phyloP scores from a whole-genome alignment of 352 stramenopile species.

The Phytopythium sindhum region DNA sequence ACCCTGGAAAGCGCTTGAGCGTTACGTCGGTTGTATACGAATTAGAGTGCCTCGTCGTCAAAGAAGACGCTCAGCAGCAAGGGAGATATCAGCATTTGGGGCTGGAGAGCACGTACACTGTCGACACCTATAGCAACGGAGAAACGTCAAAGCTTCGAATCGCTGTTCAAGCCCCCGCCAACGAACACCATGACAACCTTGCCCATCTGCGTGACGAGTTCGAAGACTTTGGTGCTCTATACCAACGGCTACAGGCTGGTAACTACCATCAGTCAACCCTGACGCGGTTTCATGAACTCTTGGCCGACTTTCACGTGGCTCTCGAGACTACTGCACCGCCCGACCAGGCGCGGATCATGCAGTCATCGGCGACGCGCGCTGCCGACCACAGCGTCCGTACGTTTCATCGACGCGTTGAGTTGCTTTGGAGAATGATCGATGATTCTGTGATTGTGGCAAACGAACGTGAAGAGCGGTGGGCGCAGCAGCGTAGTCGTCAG shows the following conservation, averaged over 20 bases:
- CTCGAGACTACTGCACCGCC: background rate
- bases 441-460: background rate
- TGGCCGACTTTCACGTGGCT: background rate
- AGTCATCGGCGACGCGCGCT: background rate
- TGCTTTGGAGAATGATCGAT: background rate
- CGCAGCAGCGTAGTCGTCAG: background rate
- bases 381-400: background rate
- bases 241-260: background rate
- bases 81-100: no score
- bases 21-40: conserved; percentile 14
- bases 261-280: background rate
- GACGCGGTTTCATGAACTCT: background rate
- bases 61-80: background rate
- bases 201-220: background rate
- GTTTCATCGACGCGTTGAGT: background rate
- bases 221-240: background rate
- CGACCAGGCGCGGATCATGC: background rate
- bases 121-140: background rate
- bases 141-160: background rate
- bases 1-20: conserved; percentile 16
- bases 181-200: background rate
- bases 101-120: background rate
- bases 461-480: background rate
- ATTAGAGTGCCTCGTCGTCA: background rate
- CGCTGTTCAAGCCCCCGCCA: background rate